phyloP scores from a whole-genome alignment of 768 basidiomycete species.

The Mycena maculata region DNA sequence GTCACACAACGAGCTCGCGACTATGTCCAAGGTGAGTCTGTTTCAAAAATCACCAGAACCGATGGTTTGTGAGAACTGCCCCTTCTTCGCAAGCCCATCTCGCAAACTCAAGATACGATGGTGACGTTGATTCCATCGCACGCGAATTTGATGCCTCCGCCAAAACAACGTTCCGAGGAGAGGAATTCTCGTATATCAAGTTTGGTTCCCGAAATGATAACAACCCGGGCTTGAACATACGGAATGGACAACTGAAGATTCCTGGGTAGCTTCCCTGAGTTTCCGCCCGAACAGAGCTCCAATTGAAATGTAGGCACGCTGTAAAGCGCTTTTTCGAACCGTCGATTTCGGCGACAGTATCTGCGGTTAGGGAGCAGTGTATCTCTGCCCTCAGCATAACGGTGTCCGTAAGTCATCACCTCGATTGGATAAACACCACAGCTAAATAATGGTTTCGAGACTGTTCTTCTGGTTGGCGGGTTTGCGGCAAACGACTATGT shows the following conservation, averaged over 20 bases:
- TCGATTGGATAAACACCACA: no score
- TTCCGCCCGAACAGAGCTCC: background rate
- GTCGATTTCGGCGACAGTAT: conserved; percentile 51
- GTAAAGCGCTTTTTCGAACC: conserved; percentile 58
- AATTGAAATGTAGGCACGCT: conserved; percentile 45
- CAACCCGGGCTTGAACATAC: conserved; percentile 54
- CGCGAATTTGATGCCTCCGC: conserved; percentile 58
- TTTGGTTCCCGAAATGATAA: conserved; percentile 58
- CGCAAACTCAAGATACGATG: conserved; percentile 50
- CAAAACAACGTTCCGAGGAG: conserved; percentile 56
- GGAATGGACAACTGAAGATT: conserved; percentile 60
- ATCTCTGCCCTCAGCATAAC: conserved; percentile 39
- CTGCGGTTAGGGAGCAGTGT: conserved; percentile 49
- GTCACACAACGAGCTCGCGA: conserved; percentile 57
- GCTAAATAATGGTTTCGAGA: conserved; percentile 33
- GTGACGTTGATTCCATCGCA: conserved; percentile 56
- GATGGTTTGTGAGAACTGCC: background rate
- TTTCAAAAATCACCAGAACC: background rate
- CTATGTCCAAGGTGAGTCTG: conserved; percentile 53
- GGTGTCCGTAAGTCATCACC: conserved; percentile 43
- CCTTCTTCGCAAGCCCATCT: conserved; percentile 49
- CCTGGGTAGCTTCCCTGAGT: conserved; percentile 39
- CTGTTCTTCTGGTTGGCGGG: conserved; percentile 63
- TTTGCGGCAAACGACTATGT: conserved; percentile 65
- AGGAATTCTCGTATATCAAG: conserved; percentile 56